phyloP scores from a whole-genome alignment of 2,329 filamentous ascomycete genomes.

The Alternaria triticina region DNA sequence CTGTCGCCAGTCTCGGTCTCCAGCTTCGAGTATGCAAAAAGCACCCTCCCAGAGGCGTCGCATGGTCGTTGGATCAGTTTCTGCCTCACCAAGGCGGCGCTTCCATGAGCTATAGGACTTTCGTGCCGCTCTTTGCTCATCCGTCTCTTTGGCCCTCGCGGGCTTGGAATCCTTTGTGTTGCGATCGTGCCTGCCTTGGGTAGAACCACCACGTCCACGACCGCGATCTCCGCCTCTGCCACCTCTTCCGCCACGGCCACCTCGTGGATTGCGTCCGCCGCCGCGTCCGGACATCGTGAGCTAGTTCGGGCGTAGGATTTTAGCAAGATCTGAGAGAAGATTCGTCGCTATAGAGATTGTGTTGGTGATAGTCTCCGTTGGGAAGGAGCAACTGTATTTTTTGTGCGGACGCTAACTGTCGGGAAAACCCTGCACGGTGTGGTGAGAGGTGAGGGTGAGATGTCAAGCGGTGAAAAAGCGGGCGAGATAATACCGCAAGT shows the following conservation, averaged over 20 bases:
- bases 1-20: slow-evolving; percentile 41
- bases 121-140: slow-evolving; percentile 29
- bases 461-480: background rate
- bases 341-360: background rate
- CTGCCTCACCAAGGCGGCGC: slow-evolving; percentile 27
- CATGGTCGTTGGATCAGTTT: slow-evolving; percentile 24
- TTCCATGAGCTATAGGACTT: slow-evolving; percentile 39
- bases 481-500: background rate
- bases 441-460: slow-evolving; percentile 1
- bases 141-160: slow-evolving; percentile 18
- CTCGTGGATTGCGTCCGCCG: background rate
- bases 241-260: slow-evolving; percentile 1
- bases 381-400: background rate
- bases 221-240: background rate
- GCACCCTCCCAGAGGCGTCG: slow-evolving; percentile 37
- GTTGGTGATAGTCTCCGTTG: background rate
- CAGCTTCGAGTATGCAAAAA: slow-evolving; percentile 32
- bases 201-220: background rate
- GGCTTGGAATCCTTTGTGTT: background rate
- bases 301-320: background rate
- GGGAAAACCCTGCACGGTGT: background rate
- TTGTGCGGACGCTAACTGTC: background rate
- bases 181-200: background rate
- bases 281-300: background rate
- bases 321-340: background rate